Evolutionary conservation across 805 yeast genomes (phyloP), one percentile per base, ranked within the genome.

Genomic region (Zygosaccharomyces gambellarensis): DNA sequence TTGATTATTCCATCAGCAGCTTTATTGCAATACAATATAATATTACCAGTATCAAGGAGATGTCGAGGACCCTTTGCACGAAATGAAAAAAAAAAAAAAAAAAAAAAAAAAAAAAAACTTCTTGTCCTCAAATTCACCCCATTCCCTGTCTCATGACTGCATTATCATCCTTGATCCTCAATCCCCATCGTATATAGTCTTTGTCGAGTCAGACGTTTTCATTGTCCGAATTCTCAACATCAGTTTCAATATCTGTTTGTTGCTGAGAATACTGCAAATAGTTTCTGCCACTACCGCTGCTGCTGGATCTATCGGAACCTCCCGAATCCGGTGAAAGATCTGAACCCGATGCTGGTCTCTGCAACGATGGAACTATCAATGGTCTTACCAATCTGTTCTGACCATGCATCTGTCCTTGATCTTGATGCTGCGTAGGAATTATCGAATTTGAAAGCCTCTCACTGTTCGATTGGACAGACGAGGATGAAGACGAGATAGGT

Each of bases 221-320:
- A 30, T 43, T 41, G 12, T 43, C 54, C n/a, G 54, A 51, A 7
- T 38, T 36, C 44, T 60, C 64, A 2, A 55, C 53, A 48, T 59
- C 64, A 9, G 64, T 60, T 41, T 61, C 65, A 9, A 57, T 54
- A 43, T 61, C 65, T 6, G 60, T 55, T 32, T 57, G 61, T 32
- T 52, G 50, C 36, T 48, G 54, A 19, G 51, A 48, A 34, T 48
- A 51, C 19, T 48, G 43, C 32, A 47, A 22, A 19, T 48, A 45
- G 21, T 29, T 19, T 25, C 38, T 9, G 2, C 11, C 19, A 34
- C 38, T 34, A 7, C 11, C 10, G 11, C 14, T 17, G 19, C 19
- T 5, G 42, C 46, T 36, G 21, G 36, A 29, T 29, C 41, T 25
- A 25, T 48, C 43, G 39, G 38, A 47, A 39, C 52, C 28, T 34